Base-by-base conservation (phyloP, 352 stramenopile species). In the Lagenidium sp. region DNA sequence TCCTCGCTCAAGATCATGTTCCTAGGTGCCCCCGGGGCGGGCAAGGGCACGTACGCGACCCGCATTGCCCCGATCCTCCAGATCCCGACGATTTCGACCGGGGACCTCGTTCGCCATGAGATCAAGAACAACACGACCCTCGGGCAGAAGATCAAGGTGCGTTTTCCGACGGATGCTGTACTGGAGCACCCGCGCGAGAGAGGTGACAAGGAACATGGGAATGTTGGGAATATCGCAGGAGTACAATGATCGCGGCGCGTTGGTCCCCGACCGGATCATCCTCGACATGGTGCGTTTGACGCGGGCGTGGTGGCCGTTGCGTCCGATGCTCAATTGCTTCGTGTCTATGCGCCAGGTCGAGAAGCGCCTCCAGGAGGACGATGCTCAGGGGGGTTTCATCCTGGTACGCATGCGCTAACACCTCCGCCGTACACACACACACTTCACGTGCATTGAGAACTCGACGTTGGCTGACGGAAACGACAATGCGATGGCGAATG, bases 1-100 rank as follows among this genome's bases (percentile, higher is more conserved):
- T 13, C 8, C 28, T 65, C 73, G 53, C 63, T 86, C 42, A 83
- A 80, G 53, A 82, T 95, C 63, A 92, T 96, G 80, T 95, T 96
- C 51, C 76, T 96, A 4, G 85, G 85, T 8, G 80, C 85, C 29
- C 85, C 85, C 0, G 85, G 85, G 41, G 82, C 84, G 3, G 85
- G 85, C 53, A 96, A 96, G 63, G 85, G 85, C 53, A 96, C 85
- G 35, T 96, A 95, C 53, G 82, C 84, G 22, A 78, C 66, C 31
- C 80, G 81, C 44, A 89, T 96, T 29, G 78, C 82, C n/a, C 74
- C 75, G 8, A 74, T 84, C 60, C 63, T 95, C 42, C 51, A 84
- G 44, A 89, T 95, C 55, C 84, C 85, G 29, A 89, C 81, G 28
- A 95, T 96, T 40, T 93, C 82, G 11, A 95, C 82, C 28, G 82